Evolutionary conservation across 805 yeast species (phyloP).

Genomic region (Kodamaea sagamina): DNA sequence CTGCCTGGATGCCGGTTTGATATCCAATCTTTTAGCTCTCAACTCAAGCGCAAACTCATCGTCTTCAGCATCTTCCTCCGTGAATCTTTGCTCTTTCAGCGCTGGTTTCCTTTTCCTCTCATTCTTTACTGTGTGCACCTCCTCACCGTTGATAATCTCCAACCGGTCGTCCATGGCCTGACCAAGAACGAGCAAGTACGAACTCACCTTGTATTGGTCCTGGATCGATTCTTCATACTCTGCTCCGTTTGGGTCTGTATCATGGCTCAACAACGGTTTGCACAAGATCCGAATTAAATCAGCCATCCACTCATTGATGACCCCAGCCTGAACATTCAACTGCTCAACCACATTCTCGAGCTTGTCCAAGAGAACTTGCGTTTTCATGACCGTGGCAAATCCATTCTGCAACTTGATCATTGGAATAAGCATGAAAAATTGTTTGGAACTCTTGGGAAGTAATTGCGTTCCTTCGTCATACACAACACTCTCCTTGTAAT

Average conservation of each 20-base stretch:
- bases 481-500: conserved; percentile 12
- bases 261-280: conserved; percentile 50
- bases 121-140: conserved; percentile 10
- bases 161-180: conserved; percentile 30
- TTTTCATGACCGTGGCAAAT: conserved; percentile 22
- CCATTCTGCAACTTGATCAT: conserved; percentile 20
- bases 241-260: conserved; percentile 61
- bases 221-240: conserved; percentile 77
- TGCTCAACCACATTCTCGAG: conserved; percentile 25
- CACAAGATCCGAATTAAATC: conserved; percentile 45
- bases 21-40: conserved; percentile 14
- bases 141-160: conserved; percentile 41
- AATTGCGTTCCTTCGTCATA: conserved; percentile 32
- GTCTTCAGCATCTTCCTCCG: background rate
- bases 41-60: conserved; percentile 1
- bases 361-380: conserved; percentile 22
- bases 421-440: conserved; percentile 34
- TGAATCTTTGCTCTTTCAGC: background rate
- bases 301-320: conserved; percentile 54
- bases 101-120: background rate
- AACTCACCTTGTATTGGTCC: conserved; percentile 70
- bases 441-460: conserved; percentile 37
- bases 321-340: conserved; percentile 53
- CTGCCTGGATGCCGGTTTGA: conserved; percentile 32
- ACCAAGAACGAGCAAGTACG: conserved; percentile 57